These are phyloP conservation scores for Auxenochlorella pyrenoidosa DNA, from an alignment of 139 green algal genomes.

Conservation along the genomic window DNA sequence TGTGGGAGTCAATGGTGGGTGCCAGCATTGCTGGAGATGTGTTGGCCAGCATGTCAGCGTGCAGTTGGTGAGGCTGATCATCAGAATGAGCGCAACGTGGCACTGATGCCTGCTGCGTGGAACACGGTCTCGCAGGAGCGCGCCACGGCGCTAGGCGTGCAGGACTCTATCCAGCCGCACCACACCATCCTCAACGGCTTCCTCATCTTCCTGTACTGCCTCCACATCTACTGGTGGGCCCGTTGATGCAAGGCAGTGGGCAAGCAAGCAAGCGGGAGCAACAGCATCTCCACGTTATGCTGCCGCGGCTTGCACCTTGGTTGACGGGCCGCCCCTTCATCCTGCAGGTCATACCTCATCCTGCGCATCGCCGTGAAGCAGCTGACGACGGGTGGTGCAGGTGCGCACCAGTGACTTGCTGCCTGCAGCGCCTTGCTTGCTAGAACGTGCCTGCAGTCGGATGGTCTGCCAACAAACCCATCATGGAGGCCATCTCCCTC, in stretches of 20 bases:
- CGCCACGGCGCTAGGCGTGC: conserved; percentile 59
- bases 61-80: neutral
- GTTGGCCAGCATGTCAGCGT: neutral
- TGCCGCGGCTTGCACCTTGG: neutral
- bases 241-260: neutral
- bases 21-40: neutral
- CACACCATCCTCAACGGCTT: conserved; percentile 84
- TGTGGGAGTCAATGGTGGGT: conserved; percentile 55
- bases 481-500: no score
- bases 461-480: no score
- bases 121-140: conserved; percentile 30
- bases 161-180: conserved; percentile 70
- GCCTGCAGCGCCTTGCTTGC: neutral
- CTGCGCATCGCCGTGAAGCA: conserved; percentile 53
- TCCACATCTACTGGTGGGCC: conserved; percentile 88
- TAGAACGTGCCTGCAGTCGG: neutral
- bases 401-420: neutral
- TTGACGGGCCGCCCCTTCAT: neutral
- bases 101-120: neutral
- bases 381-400: conserved; percentile 44
- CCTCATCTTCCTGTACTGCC: conserved; percentile 77
- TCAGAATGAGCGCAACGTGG: no score
- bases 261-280: neutral
- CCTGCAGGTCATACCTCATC: conserved; percentile 74
- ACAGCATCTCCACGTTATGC: no score